phyloP scores from a whole-genome alignment of 768 basidiomycete species.

The Trametes villosa region DNA sequence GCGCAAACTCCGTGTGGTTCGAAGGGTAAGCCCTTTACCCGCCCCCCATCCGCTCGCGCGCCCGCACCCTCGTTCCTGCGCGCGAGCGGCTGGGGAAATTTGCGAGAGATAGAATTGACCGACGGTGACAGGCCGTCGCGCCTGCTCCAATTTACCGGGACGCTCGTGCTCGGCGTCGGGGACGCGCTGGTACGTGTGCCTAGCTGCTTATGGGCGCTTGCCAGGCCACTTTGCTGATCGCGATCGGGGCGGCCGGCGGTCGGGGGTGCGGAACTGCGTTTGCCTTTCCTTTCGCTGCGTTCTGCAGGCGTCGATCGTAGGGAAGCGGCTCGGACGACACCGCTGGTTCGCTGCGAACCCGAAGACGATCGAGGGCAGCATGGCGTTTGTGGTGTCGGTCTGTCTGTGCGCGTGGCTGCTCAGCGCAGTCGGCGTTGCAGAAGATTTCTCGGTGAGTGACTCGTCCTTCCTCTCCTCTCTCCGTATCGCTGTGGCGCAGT shows the following conservation, averaged over 20 bases:
- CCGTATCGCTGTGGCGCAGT: conserved; percentile 32
- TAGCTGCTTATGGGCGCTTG: not conserved
- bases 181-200: conserved; percentile 77
- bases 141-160: conserved; percentile 78
- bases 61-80: no score
- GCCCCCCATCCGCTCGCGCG: conserved; percentile 34
- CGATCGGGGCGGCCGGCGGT: conserved; percentile 2
- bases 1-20: conserved; percentile 93
- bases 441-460: conserved; percentile 71
- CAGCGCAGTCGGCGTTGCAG: conserved; percentile 69
- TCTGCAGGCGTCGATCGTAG: conserved; percentile 88
- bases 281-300: not conserved
- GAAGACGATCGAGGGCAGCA: conserved; percentile 92
- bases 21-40: conserved; percentile 71
- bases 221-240: not conserved
- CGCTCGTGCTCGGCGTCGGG: conserved; percentile 87
- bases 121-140: conserved; percentile 44
- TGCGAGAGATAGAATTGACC: not conserved
- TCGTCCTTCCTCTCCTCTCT: conserved; percentile 19
- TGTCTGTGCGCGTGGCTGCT: conserved; percentile 71
- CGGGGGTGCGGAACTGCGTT: not conserved
- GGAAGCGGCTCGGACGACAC: conserved; percentile 78
- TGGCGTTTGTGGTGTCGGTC: conserved; percentile 78
- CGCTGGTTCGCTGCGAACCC: conserved; percentile 84
- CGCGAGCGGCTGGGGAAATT: no score